Evolutionary conservation across 345 rosid species (phyloP), one percentile per base, ranked within the genome.

Genomic region (Sonneratia alba): DNA sequence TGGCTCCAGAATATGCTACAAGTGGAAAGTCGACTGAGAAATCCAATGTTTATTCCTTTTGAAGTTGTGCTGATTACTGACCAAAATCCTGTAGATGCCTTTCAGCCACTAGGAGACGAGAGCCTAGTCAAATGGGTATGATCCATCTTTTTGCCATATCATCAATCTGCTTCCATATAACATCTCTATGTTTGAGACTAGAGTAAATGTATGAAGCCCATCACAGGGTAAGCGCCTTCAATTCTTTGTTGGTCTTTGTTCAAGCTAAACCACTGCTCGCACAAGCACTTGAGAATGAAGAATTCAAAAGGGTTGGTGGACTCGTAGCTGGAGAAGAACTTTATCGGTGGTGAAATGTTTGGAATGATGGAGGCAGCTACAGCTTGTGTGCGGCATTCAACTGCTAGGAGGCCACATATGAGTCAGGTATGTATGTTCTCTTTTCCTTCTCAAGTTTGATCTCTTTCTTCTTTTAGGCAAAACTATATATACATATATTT

Each of bases 1-100:
- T 95, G 98, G 99, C 99, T 80, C 98, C 98, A 7, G 99, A 95
- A 66, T 95, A 95, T 78, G 99, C 98, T 73, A 87, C 91, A 68
- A 95, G 96, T 73, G 98, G 98, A 73, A 95, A 95, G 79, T 85
- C 92, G 74, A 90, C 97, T 45, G 99, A 90, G 78, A 95, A 92
- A 74, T 93, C 98, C 1, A 97, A 95, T 81, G 96, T 95, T 66
- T 95, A 90, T 82, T 95, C 99, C 4, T 95, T 95, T 82, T 72
- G 99, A 98, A 32, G 99, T 95, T 37, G 91, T 95, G 78, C 93
- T 95, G 73, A 90, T 95, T 75, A 92, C 99, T 13, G 96, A 98
- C 65, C 97, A 96, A 66, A 95, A 89, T 80, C 96, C 99, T 45
- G 99, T 95, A 14, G 97, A 95, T 78, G 90, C 78, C 27, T 89